Base-by-base conservation (phyloP, 2,329 filamentous ascomycete genomes). In the Verticillium isaacii region DNA sequence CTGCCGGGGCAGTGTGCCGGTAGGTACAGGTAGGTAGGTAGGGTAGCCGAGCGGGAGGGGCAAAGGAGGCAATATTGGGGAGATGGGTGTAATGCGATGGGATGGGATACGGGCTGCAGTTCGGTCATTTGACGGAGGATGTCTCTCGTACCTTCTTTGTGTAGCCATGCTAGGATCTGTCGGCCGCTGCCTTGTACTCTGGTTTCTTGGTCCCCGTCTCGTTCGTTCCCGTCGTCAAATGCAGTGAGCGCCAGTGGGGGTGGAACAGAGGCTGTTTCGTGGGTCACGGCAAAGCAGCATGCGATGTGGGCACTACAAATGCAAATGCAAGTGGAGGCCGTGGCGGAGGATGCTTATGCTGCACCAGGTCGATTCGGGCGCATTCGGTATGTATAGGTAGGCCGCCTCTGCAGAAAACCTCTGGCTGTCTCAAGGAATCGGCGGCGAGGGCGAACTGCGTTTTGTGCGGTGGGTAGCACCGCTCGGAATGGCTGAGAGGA, bases 41-140 rank as follows among this genome's bases (percentile, higher is more conserved):
- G 29, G 29, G 29, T 5, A 29, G 60, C 32, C 55, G 57, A 58
- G 64, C 36, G 59, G 67, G 61, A 63, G 61, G 52, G 50, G 54
- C 61, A 64, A 59, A 50, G 52, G 52, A 60, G 15, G 54, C 25
- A 56, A 60, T 60, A 45, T 45, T 19, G 41, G 41, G 41, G n/a
- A 50, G 41, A 50, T 50, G n/a, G 41, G n/a, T 50, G 41, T 23
- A 23, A 50, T 23, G 41, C 41, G 34, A 36, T 36, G 14, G 2
- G 9, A 36, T 36, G 34, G 34, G 34, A 50, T 50, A 50, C n/a
- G 19, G 41, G 41, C 19, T 50, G 41, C 41, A 50, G 41, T 50
- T 23, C 41, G 41, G n/a, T 50, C n/a, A 50, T 50, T 50, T 50
- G 41, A 50, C 41, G 6, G 41, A 12, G 41, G 41, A 23, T 50